Evolutionary conservation across 2,329 filamentous ascomycete genomes (phyloP).

Genomic region (Pseudophaeomoniella oleicola): DNA sequence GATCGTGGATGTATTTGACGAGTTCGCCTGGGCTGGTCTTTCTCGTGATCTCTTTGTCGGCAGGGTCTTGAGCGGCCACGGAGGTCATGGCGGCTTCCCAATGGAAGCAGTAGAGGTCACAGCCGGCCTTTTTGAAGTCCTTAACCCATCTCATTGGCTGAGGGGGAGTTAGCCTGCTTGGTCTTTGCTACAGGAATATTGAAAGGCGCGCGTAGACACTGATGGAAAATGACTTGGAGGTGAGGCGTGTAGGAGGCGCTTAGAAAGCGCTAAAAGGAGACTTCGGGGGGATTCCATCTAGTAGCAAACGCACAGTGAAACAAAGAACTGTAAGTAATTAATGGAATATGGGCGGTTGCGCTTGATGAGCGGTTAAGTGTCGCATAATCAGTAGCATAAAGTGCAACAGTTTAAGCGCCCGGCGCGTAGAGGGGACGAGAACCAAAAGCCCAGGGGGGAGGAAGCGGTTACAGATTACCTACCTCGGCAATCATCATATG

Average conservation of each 20-base stretch:
- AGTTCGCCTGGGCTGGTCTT: slow-evolving; percentile 74
- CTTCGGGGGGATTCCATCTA: too few species aligned
- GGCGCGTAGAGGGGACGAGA: background rate
- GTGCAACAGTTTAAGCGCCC: slow-evolving; percentile 1
- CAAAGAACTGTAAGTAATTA: too few species aligned
- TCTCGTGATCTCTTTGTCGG: slow-evolving; percentile 45
- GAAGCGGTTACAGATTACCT: slow-evolving; percentile 14
- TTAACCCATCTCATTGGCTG: slow-evolving; percentile 97
- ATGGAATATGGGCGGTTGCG: too few species aligned
- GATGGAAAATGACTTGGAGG: too few species aligned
- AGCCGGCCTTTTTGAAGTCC: slow-evolving; percentile 85
- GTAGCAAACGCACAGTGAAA: too few species aligned
- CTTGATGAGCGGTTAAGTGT: background rate
- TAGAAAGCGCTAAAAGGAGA: too few species aligned
- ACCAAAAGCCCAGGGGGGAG: background rate
- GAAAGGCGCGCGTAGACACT: too few species aligned
- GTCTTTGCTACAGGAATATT: too few species aligned
- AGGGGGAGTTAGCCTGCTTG: slow-evolving; percentile 1
- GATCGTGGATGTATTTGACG: slow-evolving; percentile 78
- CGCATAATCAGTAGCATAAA: too few species aligned
- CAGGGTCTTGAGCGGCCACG: slow-evolving; percentile 67
- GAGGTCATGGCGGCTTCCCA: slow-evolving; percentile 85
- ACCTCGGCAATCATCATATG: slow-evolving; percentile 99
- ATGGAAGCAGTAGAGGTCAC: slow-evolving; percentile 99
- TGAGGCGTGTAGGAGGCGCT: too few species aligned